Percentiles rank a stretch among this genome's conserved stretches.
These are phyloP conservation scores for Kodamaea restingae DNA, from an alignment of 805 yeast species.

Conservation along the genomic window DNA sequence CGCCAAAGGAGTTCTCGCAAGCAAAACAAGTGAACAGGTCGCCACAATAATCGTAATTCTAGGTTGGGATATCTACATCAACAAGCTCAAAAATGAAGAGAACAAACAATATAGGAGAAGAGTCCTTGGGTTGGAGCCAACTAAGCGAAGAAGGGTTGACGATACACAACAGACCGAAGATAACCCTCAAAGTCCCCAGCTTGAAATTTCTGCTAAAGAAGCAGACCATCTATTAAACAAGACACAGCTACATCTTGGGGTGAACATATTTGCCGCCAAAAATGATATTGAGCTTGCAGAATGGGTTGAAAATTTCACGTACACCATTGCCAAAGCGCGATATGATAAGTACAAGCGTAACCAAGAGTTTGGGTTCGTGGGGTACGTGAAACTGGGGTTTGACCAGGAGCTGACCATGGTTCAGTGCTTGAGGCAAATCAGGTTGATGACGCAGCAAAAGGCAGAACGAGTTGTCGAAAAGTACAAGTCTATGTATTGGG, in stretches of 20 bases:
- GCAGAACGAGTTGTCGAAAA: conserved; percentile 42
- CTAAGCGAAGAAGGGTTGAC: not conserved
- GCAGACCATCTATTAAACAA: conserved; percentile 40
- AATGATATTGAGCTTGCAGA: conserved; percentile 43
- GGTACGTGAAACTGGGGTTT: conserved; percentile 51
- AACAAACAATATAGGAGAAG: conserved; percentile 40
- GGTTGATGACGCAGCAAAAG: conserved; percentile 50
- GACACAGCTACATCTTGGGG: conserved; percentile 43
- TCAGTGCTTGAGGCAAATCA: conserved; percentile 53
- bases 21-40: conserved; percentile 5
- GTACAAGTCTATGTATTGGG: conserved; percentile 29
- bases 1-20: not conserved
- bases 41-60: conserved; percentile 3
- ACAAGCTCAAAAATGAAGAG: conserved; percentile 41
- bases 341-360: conserved; percentile 57
- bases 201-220: not conserved
- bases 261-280: conserved; percentile 50
- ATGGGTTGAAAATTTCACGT: conserved; percentile 56
- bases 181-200: too few species aligned
- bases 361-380: conserved; percentile 51
- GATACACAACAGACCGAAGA: not conserved
- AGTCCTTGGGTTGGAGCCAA: not conserved
- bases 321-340: conserved; percentile 48
- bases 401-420: conserved; percentile 44
- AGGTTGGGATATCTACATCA: conserved; percentile 46